Percentiles rank a stretch among this genome's conserved stretches.
These are phyloP conservation scores for Alternaria sp. DNA, from an alignment of 2,329 filamentous ascomycete species.

Conservation along the genomic window DNA sequence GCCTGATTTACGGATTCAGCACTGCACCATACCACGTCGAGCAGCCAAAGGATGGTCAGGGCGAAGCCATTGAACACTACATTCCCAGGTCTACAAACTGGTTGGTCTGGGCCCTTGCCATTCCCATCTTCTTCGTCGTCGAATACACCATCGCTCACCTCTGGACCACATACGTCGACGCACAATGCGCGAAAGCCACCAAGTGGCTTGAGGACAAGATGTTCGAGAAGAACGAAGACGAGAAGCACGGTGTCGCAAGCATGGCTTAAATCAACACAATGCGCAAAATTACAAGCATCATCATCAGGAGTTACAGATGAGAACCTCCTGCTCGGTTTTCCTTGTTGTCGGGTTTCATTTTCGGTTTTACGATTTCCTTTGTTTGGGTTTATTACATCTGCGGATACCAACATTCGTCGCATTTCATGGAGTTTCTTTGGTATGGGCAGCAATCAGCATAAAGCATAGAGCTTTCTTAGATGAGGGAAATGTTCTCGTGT, in stretches of 20 bases:
- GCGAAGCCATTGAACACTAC: conserved; percentile 53
- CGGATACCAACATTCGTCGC: conserved; percentile 14
- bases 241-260: conserved; percentile 38
- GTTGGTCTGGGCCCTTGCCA: conserved; percentile 52
- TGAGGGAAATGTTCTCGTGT: conserved; percentile 5
- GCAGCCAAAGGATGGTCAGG: conserved; percentile 50
- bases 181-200: conserved; percentile 59
- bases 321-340: conserved; percentile 13
- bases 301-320: conserved; percentile 11
- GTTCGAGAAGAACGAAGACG: conserved; percentile 56
- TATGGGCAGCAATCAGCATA: neutral
- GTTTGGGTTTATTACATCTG: conserved; percentile 3
- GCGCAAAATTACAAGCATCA: neutral
- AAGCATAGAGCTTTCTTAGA: conserved; percentile 7
- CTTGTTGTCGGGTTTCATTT: neutral
- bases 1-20: conserved; percentile 62
- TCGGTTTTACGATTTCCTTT: conserved; percentile 13
- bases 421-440: conserved; percentile 13
- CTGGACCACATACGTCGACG: conserved; percentile 63
- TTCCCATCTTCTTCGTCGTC: conserved; percentile 57
- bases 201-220: conserved; percentile 59
- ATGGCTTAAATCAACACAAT: conserved; percentile 29
- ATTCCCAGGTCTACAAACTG: conserved; percentile 52
- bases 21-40: conserved; percentile 54
- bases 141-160: conserved; percentile 59